phyloP scores from a whole-genome alignment of 2,329 filamentous ascomycete genomes.

The Pyricularia pennisetigena region DNA sequence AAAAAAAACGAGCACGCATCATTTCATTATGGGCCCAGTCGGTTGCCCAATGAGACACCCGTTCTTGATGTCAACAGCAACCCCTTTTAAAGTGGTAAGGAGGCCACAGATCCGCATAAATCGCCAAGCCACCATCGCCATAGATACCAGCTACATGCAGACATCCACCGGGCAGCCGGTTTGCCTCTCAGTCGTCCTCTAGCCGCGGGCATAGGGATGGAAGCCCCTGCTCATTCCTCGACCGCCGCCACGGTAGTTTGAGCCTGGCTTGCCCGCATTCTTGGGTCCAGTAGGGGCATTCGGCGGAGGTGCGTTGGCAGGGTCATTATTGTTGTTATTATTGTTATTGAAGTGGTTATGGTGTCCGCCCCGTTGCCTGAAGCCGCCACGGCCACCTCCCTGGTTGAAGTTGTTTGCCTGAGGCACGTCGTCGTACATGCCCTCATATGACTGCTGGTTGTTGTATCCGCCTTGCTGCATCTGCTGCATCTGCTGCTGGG shows the following conservation, averaged over 20 bases:
- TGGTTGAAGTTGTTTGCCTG: conserved; percentile 56
- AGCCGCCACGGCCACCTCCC: conserved; percentile 29
- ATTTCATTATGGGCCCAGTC: too few species aligned
- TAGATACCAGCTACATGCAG: not conserved
- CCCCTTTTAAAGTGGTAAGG: not conserved
- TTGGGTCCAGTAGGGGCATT: conserved; percentile 92
- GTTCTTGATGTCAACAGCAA: not conserved
- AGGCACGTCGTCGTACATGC: conserved; percentile 95
- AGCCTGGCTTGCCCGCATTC: conserved; percentile 84
- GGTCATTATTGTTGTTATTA: conserved; percentile 26
- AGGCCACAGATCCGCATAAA: not conserved
- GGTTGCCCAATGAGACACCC: too few species aligned
- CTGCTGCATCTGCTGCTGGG: conserved; percentile 17
- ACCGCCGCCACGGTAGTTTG: conserved; percentile 88
- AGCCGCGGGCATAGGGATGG: conserved; percentile 56
- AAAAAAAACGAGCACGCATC: too few species aligned
- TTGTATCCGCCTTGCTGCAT: conserved; percentile 21
- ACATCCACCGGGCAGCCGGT: not conserved
- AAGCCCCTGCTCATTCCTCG: conserved; percentile 65
- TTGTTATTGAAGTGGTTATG: conserved; percentile 17
- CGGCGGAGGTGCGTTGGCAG: conserved; percentile 55
- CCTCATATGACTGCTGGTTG: conserved; percentile 73
- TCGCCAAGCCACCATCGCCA: too few species aligned
- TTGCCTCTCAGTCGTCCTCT: conserved; percentile 5
- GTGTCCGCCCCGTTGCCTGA: conserved; percentile 21